Evolutionary conservation across 345 rosid species (phyloP).

Genomic region (Acer negundo): DNA sequence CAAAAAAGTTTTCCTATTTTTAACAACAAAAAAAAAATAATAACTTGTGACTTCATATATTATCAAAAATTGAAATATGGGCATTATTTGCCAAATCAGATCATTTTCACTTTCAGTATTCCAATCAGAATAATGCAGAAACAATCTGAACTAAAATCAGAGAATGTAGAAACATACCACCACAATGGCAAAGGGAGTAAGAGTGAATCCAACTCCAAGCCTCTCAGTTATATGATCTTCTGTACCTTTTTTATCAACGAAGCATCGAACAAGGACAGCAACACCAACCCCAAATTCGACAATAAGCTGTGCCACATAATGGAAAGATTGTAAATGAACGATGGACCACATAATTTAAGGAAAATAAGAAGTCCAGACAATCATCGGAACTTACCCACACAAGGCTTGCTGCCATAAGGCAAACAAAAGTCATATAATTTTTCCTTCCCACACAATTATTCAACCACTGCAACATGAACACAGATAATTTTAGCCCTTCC

Average conservation of each 20-base stretch:
- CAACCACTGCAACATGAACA: slow-evolving; percentile 71
- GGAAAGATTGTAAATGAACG: slow-evolving; percentile 1
- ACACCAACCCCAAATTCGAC: slow-evolving; percentile 90
- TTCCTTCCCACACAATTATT: slow-evolving; percentile 94
- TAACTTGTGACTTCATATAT: not conserved
- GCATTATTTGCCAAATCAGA: not conserved
- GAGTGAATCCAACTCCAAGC: slow-evolving; percentile 88
- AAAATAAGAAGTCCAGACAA: not conserved
- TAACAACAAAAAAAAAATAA: not conserved
- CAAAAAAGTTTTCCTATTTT: not conserved
- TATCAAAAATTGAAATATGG: not conserved
- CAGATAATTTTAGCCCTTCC: slow-evolving; percentile 14
- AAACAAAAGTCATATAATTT: slow-evolving; percentile 84
- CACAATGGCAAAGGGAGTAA: slow-evolving; percentile 69
- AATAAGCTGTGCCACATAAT: slow-evolving; percentile 58
- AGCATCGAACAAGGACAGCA: slow-evolving; percentile 84
- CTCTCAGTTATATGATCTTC: slow-evolving; percentile 71
- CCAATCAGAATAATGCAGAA: slow-evolving; percentile 9
- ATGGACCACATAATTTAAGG: not conserved
- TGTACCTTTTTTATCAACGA: slow-evolving; percentile 66
- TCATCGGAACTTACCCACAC: slow-evolving; percentile 64
- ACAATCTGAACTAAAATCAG: not conserved
- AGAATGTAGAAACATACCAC: slow-evolving; percentile 57
- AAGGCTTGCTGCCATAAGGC: slow-evolving; percentile 86
- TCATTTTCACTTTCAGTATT: not conserved